Conservation (phyloP, 2,329 filamentous ascomycete species). For the Raffaelea albimanens region DNA sequence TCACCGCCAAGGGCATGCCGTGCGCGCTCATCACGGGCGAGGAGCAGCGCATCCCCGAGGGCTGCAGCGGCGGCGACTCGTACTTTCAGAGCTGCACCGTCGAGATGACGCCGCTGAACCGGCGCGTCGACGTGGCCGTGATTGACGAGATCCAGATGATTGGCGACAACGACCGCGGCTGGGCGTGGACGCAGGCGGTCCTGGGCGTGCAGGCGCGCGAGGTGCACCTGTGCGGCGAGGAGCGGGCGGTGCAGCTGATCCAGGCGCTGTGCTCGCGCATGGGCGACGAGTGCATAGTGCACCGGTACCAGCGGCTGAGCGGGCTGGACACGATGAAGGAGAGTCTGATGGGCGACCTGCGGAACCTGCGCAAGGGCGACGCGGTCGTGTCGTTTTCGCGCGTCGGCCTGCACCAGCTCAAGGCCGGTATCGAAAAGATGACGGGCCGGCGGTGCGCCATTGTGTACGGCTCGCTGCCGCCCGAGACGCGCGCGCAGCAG, state of each 20-base stretch:
- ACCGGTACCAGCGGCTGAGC: slow-evolving; percentile 76
- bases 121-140: slow-evolving; percentile 73
- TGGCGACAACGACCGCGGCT: slow-evolving; percentile 66
- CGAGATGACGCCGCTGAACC: slow-evolving; percentile 63
- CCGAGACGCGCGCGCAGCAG: slow-evolving; percentile 86
- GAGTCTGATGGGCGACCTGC: slow-evolving; percentile 56
- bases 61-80: slow-evolving; percentile 29
- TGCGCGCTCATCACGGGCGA: slow-evolving; percentile 87
- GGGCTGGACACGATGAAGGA: slow-evolving; percentile 56
- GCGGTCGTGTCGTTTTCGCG: slow-evolving; percentile 83
- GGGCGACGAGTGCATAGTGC: slow-evolving; percentile 75
- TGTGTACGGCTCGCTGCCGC: slow-evolving; percentile 84
- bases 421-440: slow-evolving; percentile 62
- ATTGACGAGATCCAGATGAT: slow-evolving; percentile 99
- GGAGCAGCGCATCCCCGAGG: slow-evolving; percentile 63
- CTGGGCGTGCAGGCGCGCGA: slow-evolving; percentile 81
- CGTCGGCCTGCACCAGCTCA: slow-evolving; percentile 69
- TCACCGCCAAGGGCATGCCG: slow-evolving; percentile 64
- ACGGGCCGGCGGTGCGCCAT: slow-evolving; percentile 81
- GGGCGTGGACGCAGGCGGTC: slow-evolving; percentile 89
- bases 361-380: slow-evolving; percentile 73
- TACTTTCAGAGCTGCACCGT: slow-evolving; percentile 81
- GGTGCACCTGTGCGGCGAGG: slow-evolving; percentile 88
- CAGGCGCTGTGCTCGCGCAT: slow-evolving; percentile 65
- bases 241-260: slow-evolving; percentile 70